Evolutionary conservation across 306 rosid species (phyloP), one percentile per base, ranked within the genome.

Genomic region (Begonia fuchsioides): DNA sequence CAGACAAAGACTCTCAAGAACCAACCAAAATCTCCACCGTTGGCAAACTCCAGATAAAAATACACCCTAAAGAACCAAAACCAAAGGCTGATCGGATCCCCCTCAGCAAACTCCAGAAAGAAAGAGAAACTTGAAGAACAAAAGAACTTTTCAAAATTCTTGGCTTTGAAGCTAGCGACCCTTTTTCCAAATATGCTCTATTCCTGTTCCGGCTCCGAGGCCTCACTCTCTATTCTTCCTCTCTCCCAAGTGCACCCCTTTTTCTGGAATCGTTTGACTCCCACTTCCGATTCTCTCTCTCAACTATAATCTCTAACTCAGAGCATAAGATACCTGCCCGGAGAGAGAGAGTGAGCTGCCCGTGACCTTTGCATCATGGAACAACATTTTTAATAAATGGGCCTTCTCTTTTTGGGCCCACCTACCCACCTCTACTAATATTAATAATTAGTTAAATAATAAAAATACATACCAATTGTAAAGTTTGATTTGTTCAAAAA

Each of bases 301-400:
- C n/a, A 3, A 11, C 17, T 6, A 15, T 43, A 35, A 12, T 19
- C 12, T 70, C 78, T 75, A n/a, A 59, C 53, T 51, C 76, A 76
- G 77, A 61, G 73, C 78, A 60, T 93, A 79, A 93, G 71, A 82
- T 73, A 60, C 55, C 16, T 32, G 55, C 32, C 32, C 32, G 18
- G n/a, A n/a, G n/a, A 26, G 46, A 44, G 56, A 12, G 56, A 47
- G 47, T 39, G 51, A 44, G 61, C 67, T 78, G 84, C 93, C 97
- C 95, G 86, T 81, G 94, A 65, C 75, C 63, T 76, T 88, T 76
- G 61, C 65, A 75, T 51, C 66, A 75, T 81, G 87, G 94, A 90
- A 40, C 11, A 52, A 16, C 32, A 20, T 20, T 20, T 20, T 20
- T 20, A 20, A 20, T 20, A 20, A 20, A 20, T 20, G 32, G 32